A percentile compares a stretch with the other conserved stretches of the same genome.
These are phyloP conservation scores for Termitomyces sp. DNA, from an alignment of 768 basidiomycete species.

Conservation along the genomic window DNA sequence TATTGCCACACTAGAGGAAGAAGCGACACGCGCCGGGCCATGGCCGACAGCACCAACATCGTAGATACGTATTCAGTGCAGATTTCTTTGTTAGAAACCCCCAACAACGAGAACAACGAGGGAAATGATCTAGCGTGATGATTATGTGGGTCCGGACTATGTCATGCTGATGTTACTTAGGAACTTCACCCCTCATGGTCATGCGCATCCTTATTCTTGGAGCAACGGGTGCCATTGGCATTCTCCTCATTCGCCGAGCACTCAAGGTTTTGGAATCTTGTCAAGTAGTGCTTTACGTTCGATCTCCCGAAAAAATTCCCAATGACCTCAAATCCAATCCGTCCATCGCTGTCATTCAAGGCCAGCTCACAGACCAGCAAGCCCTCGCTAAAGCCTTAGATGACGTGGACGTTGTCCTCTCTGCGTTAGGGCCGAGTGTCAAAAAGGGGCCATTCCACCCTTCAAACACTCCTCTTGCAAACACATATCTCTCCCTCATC, in stretches of 20 bases:
- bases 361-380: conserved; percentile 50
- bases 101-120: not conserved
- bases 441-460: conserved; percentile 34
- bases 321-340: conserved; percentile 42
- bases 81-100: not conserved
- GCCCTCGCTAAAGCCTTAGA: conserved; percentile 49
- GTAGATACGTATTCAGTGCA: not conserved
- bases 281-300: conserved; percentile 57
- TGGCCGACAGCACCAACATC: conserved; percentile 32
- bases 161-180: too few species aligned
- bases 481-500: conserved; percentile 54
- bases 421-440: conserved; percentile 55
- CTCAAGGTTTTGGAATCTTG: conserved; percentile 36
- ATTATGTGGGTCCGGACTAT: too few species aligned
- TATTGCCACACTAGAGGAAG: conserved; percentile 44
- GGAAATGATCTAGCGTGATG: not conserved
- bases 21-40: conserved; percentile 35
- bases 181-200: not conserved
- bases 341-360: conserved; percentile 47
- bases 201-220: conserved; percentile 65
- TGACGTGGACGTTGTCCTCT: conserved; percentile 60
- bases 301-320: conserved; percentile 62
- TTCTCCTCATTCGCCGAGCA: conserved; percentile 52
- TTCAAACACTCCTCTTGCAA: conserved; percentile 55
- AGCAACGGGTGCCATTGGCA: conserved; percentile 60